Percentiles rank a stretch among this genome's conserved stretches.
These are phyloP conservation scores for Physaria fendleri DNA, from an alignment of 345 rosid species.

Conservation along the genomic window DNA sequence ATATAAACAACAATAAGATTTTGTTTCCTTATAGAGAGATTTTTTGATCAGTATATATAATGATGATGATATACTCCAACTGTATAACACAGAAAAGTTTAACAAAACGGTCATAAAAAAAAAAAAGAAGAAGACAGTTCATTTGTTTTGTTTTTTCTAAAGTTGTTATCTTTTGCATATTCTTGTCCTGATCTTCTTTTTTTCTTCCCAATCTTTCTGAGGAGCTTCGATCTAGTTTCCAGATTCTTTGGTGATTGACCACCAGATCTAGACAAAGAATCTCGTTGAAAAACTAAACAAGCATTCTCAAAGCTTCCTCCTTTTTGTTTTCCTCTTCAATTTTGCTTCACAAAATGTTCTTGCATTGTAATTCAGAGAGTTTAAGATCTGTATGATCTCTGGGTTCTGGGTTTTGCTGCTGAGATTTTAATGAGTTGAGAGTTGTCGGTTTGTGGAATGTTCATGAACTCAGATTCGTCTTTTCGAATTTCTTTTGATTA, in stretches of 20 bases:
- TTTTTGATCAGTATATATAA: background rate
- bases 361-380: constrained; percentile 6
- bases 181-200: constrained; percentile 23
- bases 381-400: constrained; percentile 2
- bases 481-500: background rate
- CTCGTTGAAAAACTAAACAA: background rate
- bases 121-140: constrained; percentile 5
- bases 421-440: background rate
- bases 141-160: constrained; percentile 2
- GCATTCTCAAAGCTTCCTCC: constrained; percentile 22
- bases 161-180: constrained; percentile 17
- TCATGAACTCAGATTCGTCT: background rate
- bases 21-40: too few species aligned
- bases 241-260: constrained; percentile 5
- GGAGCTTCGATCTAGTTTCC: constrained; percentile 15
- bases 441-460: background rate
- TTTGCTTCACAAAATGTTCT: constrained; percentile 11
- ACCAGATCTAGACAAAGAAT: constrained; percentile 23
- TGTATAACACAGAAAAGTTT: constrained; percentile 23
- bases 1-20: too few species aligned
- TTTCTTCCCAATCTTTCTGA: constrained; percentile 20
- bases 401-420: background rate
- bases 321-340: background rate
- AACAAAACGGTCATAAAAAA: constrained; percentile 27
- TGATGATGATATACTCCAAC: constrained; percentile 14